These are phyloP conservation scores for Closterium sp. DNA, from an alignment of 139 green algal species.

Conservation along the genomic window DNA sequence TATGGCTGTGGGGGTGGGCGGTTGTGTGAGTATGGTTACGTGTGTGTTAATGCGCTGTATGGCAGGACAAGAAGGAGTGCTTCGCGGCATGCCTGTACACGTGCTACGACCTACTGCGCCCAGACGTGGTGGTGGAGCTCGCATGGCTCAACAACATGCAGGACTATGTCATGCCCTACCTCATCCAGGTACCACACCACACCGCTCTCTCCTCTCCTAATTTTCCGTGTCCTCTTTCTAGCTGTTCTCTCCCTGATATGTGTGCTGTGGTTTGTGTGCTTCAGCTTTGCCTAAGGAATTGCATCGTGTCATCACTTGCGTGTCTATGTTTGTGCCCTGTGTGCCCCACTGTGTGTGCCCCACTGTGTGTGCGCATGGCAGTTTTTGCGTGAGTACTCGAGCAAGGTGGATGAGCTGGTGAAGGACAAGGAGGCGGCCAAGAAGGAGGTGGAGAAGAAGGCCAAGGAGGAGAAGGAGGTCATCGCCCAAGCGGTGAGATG, in stretches of 20 bases:
- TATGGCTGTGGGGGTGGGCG: background rate
- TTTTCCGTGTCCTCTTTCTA: no score
- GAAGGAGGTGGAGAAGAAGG: slow-evolving; percentile 62
- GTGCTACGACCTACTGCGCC: slow-evolving; percentile 95
- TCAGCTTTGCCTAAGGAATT: no score
- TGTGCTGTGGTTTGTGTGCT: no score
- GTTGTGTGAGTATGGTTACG: background rate
- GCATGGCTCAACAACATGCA: slow-evolving; percentile 93
- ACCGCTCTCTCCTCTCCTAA: no score
- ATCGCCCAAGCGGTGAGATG: slow-evolving; percentile 43
- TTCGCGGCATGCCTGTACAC: slow-evolving; percentile 96
- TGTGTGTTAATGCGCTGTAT: background rate
- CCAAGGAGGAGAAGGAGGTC: slow-evolving; percentile 58
- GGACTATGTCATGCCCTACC: slow-evolving; percentile 92
- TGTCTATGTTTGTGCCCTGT: background rate
- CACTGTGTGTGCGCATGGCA: no score
- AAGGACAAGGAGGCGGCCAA: slow-evolving; percentile 64
- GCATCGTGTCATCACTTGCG: no score
- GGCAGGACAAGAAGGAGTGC: slow-evolving; percentile 81
- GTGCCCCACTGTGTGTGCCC: background rate
- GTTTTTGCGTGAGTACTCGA: slow-evolving; percentile 81
- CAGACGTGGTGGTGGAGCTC: slow-evolving; percentile 92
- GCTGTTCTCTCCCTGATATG: no score
- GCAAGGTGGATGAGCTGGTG: slow-evolving; percentile 74
- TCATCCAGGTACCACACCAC: slow-evolving; percentile 74